These are phyloP conservation scores for Macrophomina phaseolina DNA, from an alignment of 2,329 filamentous ascomycete species.

Conservation along the genomic window DNA sequence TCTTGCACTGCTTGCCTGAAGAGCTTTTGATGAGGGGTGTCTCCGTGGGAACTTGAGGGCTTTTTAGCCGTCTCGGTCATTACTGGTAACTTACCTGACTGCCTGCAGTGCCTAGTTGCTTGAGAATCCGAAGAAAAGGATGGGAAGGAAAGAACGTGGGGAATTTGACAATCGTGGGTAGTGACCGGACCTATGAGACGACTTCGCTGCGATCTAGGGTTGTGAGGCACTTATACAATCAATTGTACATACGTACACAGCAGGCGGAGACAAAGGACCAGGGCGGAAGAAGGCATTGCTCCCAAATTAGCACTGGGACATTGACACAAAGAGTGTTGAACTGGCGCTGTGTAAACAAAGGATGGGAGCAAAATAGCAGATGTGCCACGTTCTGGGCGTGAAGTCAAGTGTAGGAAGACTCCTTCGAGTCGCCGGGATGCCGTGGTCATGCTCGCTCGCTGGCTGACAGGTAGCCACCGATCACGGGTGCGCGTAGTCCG, in stretches of 20 bases:
- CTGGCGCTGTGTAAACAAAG: neutral
- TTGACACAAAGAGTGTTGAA: neutral
- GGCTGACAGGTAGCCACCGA: no score
- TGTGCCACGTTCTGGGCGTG: neutral
- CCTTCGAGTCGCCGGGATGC: no score
- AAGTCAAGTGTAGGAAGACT: no score
- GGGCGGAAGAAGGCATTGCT: neutral
- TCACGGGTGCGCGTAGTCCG: no score
- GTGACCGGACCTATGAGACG: neutral
- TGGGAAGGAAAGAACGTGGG: neutral
- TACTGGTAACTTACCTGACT: conserved; percentile 12
- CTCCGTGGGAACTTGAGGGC: neutral
- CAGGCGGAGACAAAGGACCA: neutral
- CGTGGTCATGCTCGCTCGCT: no score
- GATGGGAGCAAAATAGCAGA: neutral
- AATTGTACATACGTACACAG: neutral
- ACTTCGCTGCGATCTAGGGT: neutral
- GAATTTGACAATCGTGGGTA: neutral
- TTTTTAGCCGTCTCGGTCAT: neutral
- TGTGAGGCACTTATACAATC: neutral
- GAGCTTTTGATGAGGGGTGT: neutral
- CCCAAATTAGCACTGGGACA: neutral
- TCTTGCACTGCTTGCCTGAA: neutral
- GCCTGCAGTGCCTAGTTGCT: conserved; percentile 4
- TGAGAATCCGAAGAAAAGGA: neutral